These are phyloP conservation scores for Atalantia buxifolia DNA, from an alignment of 345 rosid species.

Conservation along the genomic window DNA sequence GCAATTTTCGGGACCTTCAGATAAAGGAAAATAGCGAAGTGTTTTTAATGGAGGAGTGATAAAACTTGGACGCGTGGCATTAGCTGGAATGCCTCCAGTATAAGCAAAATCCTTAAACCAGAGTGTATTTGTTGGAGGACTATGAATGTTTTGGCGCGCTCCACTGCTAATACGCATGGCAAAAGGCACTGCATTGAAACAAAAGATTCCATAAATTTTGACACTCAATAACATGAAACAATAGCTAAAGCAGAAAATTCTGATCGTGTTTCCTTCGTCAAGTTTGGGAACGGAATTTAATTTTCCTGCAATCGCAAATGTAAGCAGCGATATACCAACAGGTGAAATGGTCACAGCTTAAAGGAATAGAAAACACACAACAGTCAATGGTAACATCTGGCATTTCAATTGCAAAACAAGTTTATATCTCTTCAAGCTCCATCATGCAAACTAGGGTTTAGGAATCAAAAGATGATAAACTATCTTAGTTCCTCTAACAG, in stretches of 20 bases:
- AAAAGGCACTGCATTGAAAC: constrained; percentile 63
- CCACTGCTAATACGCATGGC: constrained; percentile 95
- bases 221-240: background rate
- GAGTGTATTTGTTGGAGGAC: constrained; percentile 70
- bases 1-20: constrained; percentile 91
- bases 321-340: background rate
- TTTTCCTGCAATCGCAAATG: background rate
- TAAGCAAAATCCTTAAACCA: constrained; percentile 94
- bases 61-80: constrained; percentile 48
- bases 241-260: background rate
- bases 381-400: background rate
- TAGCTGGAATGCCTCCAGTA: constrained; percentile 83
- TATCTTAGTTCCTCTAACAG: background rate
- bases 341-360: background rate
- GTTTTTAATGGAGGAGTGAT: constrained; percentile 73
- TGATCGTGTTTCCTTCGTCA: background rate
- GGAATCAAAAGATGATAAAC: background rate
- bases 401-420: background rate
- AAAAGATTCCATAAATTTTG: constrained; percentile 3
- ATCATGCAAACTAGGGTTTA: background rate
- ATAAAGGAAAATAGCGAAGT: constrained; percentile 83
- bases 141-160: constrained; percentile 52
- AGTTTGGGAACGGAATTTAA: background rate
- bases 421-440: background rate
- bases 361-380: background rate